Evolutionary conservation across 805 yeast genomes (phyloP).

Genomic region (Hanseniaspora occidentalis): DNA sequence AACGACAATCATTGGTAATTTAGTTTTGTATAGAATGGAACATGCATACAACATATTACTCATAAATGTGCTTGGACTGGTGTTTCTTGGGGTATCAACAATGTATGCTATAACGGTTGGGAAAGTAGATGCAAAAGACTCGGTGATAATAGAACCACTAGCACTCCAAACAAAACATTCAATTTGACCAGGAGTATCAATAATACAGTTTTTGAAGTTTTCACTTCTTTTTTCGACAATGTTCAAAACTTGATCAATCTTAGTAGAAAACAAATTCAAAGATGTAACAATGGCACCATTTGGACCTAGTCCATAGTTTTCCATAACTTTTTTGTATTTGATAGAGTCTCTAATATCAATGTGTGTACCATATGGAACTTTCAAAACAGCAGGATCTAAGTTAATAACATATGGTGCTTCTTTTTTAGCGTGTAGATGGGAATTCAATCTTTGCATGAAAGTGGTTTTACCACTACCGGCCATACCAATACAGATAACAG

Average conservation of each 20-base stretch:
- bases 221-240: constrained; percentile 65
- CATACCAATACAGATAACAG: constrained; percentile 48
- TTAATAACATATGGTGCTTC: constrained; percentile 84
- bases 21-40: constrained; percentile 89
- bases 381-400: constrained; percentile 91
- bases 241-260: constrained; percentile 86
- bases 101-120: constrained; percentile 95
- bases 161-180: constrained; percentile 99
- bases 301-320: constrained; percentile 88
- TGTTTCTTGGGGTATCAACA: constrained; percentile 90
- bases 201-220: constrained; percentile 53
- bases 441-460: constrained; percentile 86
- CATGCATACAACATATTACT: constrained; percentile 98
- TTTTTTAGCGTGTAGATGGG: constrained; percentile 66
- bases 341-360: constrained; percentile 95
- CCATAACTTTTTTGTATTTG: constrained; percentile 93
- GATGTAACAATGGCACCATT: constrained; percentile 98
- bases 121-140: constrained; percentile 87
- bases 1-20: constrained; percentile 91
- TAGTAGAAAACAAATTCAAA: constrained; percentile 81
- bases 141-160: constrained; percentile 91
- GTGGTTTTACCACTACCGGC: constrained; percentile 93
- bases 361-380: constrained; percentile 87
- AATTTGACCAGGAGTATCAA: constrained; percentile 98
- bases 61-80: constrained; percentile 93